Conservation (phyloP, 2,329 filamentous ascomycete genomes). For the Trichothecium sympodiale region DNA sequence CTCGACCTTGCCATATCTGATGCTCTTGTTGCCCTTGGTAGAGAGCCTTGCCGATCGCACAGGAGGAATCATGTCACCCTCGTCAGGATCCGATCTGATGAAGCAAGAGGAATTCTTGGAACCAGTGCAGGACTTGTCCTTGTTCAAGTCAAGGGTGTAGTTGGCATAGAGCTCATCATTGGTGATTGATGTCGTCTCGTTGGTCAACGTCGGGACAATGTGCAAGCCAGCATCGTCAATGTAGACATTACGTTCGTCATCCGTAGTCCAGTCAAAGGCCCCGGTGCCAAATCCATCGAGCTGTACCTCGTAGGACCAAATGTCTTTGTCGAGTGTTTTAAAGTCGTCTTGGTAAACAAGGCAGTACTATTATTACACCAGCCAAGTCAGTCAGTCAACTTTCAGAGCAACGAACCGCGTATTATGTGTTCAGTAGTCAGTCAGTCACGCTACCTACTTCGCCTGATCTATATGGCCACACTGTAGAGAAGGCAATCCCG, state of each 20-base stretch:
- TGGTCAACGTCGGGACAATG: slow-evolving; percentile 42
- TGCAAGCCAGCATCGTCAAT: slow-evolving; percentile 36
- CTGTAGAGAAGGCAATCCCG: slow-evolving; percentile 19
- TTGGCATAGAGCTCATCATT: slow-evolving; percentile 24
- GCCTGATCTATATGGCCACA: slow-evolving; percentile 13
- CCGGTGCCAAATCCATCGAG: slow-evolving; percentile 34
- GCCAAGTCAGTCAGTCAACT: too few species aligned
- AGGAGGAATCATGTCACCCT: slow-evolving; percentile 35
- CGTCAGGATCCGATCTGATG: slow-evolving; percentile 25
- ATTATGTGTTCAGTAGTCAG: too few species aligned
- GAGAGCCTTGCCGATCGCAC: slow-evolving; percentile 36
- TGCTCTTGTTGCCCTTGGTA: slow-evolving; percentile 30
- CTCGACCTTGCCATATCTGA: slow-evolving; percentile 39
- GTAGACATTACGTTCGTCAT: slow-evolving; percentile 33
- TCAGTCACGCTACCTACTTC: too few species aligned
- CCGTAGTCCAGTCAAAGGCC: slow-evolving; percentile 44
- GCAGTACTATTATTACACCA: slow-evolving; percentile 27
- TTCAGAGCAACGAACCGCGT: too few species aligned
- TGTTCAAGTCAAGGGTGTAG: slow-evolving; percentile 32
- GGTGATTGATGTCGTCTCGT: slow-evolving; percentile 25
- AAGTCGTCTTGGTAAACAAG: slow-evolving; percentile 40
- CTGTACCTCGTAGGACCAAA: slow-evolving; percentile 39
- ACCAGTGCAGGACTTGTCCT: slow-evolving; percentile 29
- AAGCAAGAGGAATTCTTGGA: slow-evolving; percentile 20
- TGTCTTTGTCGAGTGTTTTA: slow-evolving; percentile 25